A percentile compares a stretch with the other conserved stretches of the same genome.
phyloP scores from a whole-genome alignment of 176 grass and related monocot species.

The Carex myosuroides region DNA sequence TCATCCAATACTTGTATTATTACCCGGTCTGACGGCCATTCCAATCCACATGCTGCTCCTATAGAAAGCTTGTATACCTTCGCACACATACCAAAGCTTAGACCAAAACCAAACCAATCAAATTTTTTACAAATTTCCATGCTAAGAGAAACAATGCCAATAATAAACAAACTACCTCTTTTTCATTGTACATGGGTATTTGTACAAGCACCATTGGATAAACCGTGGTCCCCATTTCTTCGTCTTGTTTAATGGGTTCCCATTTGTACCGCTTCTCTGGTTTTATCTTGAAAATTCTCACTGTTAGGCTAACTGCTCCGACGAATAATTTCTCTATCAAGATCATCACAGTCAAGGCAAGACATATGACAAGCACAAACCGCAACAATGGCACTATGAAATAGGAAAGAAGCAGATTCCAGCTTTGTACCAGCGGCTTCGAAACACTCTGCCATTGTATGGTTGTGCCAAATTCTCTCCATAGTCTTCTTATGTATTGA shows the following conservation, averaged over 20 bases:
- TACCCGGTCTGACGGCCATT: slow-evolving; percentile 60
- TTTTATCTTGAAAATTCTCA: slow-evolving; percentile 22
- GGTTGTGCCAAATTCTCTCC: slow-evolving; percentile 21
- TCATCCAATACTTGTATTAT: slow-evolving; percentile 95
- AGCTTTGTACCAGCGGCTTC: slow-evolving; percentile 21
- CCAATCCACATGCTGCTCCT: slow-evolving; percentile 71
- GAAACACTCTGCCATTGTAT: slow-evolving; percentile 29
- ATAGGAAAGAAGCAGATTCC: slow-evolving; percentile 11
- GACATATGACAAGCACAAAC: slow-evolving; percentile 33
- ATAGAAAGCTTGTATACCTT: slow-evolving; percentile 97
- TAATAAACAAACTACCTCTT: slow-evolving; percentile 37
- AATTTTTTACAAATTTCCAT: background rate
- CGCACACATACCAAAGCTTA: background rate
- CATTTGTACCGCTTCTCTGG: slow-evolving; percentile 59
- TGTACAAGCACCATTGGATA: slow-evolving; percentile 90
- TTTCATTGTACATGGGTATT: slow-evolving; percentile 99
- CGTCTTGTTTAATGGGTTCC: slow-evolving; percentile 26
- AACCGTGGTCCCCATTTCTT: slow-evolving; percentile 12
- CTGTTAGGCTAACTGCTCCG: slow-evolving; percentile 24
- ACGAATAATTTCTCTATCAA: slow-evolving; percentile 64
- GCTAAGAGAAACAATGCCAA: background rate
- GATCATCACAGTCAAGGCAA: slow-evolving; percentile 60
- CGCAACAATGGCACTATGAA: slow-evolving; percentile 40
- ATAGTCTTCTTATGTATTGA: slow-evolving; percentile 21
- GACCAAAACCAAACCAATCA: background rate